Percentiles rank a stretch among this genome's conserved stretches.
These are phyloP conservation scores for Colletotrichum limetticola DNA, from an alignment of 2,329 filamentous ascomycete species.

Conservation along the genomic window DNA sequence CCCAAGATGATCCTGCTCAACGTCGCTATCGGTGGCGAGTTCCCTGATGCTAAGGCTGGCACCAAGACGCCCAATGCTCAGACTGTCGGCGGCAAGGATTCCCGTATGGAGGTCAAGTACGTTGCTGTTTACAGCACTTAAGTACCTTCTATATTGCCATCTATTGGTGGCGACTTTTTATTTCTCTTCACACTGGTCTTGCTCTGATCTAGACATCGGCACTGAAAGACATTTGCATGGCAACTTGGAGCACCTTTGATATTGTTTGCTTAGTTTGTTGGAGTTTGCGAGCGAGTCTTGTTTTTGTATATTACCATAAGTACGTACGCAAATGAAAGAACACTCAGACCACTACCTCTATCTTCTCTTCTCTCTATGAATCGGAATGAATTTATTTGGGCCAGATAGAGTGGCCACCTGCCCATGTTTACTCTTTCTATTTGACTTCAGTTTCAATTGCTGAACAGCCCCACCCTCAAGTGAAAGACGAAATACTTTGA, in stretches of 20 bases:
- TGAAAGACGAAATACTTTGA: no score
- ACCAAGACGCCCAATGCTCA: conserved; percentile 45
- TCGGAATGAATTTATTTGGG: background rate
- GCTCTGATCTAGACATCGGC: background rate
- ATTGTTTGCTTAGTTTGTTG: background rate
- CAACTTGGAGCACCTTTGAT: background rate
- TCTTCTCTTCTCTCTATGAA: background rate
- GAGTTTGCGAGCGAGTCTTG: background rate
- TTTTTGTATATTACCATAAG: background rate
- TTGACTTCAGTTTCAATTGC: no score
- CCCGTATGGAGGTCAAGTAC: conserved; percentile 52
- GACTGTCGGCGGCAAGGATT: conserved; percentile 45
- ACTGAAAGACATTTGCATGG: background rate
- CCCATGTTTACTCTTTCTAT: no score
- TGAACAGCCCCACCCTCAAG: no score
- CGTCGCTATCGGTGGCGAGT: conserved; percentile 51
- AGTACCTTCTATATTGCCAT: no score
- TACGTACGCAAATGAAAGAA: background rate
- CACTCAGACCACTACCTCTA: background rate
- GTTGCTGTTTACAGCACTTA: conserved; percentile 47
- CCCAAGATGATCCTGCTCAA: conserved; percentile 51
- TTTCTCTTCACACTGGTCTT: background rate
- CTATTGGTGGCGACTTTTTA: background rate
- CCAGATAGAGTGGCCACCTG: no score
- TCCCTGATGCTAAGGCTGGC: conserved; percentile 48